Conservation (phyloP, 441 rosid species). For the Bruguiera hainesii region DNA sequence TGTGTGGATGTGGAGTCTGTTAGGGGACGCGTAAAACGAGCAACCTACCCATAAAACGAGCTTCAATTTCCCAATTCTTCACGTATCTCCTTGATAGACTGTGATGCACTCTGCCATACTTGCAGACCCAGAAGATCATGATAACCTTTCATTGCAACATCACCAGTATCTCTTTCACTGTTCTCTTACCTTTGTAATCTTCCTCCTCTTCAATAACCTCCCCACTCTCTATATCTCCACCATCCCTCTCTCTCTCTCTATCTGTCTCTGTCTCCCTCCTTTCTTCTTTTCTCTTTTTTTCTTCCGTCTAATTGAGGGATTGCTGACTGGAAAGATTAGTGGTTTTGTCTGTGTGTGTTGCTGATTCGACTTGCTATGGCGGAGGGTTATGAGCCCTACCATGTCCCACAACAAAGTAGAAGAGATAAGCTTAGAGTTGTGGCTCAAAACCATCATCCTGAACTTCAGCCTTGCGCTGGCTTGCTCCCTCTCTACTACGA, state of each 20-base stretch:
- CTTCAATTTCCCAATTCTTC: constrained; percentile 10
- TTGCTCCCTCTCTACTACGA: constrained; percentile 44
- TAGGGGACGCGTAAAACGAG: constrained; percentile 22
- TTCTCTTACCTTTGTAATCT: constrained; percentile 23
- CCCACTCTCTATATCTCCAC: not conserved
- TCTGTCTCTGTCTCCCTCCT: not conserved
- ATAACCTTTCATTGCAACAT: constrained; percentile 59
- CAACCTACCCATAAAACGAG: constrained; percentile 10
- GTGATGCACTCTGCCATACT: constrained; percentile 28
- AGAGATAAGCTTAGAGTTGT: constrained; percentile 63
- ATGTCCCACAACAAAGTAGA: constrained; percentile 73
- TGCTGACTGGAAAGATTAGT: not conserved
- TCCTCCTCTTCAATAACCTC: constrained; percentile 5
- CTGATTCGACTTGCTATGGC: constrained; percentile 36
- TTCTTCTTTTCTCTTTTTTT: not conserved
- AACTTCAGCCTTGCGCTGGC: constrained; percentile 29
- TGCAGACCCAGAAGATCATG: constrained; percentile 27
- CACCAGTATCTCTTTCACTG: constrained; percentile 61
- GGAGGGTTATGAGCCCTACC: constrained; percentile 67
- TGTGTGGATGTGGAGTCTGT: constrained; percentile 12
- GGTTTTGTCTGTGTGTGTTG: not conserved
- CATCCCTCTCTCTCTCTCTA: not conserved
- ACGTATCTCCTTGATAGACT: constrained; percentile 21
- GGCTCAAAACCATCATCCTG: constrained; percentile 31
- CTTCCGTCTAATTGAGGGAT: no score